Base-by-base conservation (phyloP, 73 alveolate species). In the Symbiodinium natans region DNA sequence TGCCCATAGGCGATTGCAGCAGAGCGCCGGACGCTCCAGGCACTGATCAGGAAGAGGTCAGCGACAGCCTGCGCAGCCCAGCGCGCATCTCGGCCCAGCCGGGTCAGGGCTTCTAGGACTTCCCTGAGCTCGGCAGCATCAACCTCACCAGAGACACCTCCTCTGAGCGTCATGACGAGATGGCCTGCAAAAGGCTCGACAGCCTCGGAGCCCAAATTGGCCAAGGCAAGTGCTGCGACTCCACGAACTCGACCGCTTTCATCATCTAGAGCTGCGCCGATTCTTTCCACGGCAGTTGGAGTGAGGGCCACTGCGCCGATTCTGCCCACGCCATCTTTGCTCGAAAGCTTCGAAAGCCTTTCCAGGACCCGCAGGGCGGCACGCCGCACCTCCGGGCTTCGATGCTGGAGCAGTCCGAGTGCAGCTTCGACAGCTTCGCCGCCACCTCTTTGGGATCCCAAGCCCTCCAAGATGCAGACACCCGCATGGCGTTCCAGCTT, bases 61-160 rank as follows among this genome's bases (percentile, higher is more conserved):
- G 86, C 86, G 23, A 88, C 95, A 38, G 95, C 86, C 23, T 88
- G 73, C 31, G 95, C 85, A 8, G 95, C 95, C 95, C 95, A 88
- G 17, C 82, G 34, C 5, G 86, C 95, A 0, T 52, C 13, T 25
- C 34, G n/a, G 36, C 95, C 86, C 31, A 88, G 73, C 9, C 71
- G 41, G 0, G 74, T 83, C 86, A 88, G 71, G 43, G 95, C 95
- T 29, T 59, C 86, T 33, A 88, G 77, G 46, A 88, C 85, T 27
- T 88, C 95, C 29, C 95, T 63, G 43, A 88, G 71, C 86, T 88
- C 95, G 0, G 95, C 86, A 1, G 86, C 86, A 6, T 63, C 71
- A 2, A n/a, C 74, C 19, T 34, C 7, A 6, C 27, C 40, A 1
- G 5, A 21, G 21, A 27, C 68, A 27, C 31, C 31, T 23, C 38